Percentiles rank a stretch among this genome's conserved stretches.
phyloP scores from a whole-genome alignment of 768 basidiomycete species.

The Macrolepiota dolichaula region DNA sequence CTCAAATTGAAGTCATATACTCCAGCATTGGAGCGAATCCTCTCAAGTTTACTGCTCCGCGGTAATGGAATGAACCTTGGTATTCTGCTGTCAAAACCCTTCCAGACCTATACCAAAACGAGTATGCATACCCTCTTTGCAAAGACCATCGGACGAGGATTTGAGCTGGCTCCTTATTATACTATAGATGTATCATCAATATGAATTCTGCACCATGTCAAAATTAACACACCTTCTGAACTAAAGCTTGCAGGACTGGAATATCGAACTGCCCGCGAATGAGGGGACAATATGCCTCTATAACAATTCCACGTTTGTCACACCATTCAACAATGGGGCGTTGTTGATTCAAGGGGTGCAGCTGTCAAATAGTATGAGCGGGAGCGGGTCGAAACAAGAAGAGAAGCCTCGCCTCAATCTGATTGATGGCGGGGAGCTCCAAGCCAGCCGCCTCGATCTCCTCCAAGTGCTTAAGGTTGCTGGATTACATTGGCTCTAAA shows the following conservation, averaged over 20 bases:
- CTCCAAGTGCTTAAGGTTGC: conserved; percentile 66
- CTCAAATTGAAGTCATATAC: conserved; percentile 74
- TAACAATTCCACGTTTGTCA: conserved; percentile 49
- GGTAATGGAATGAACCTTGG: conserved; percentile 77
- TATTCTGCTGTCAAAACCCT: neutral
- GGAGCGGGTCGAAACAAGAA: neutral
- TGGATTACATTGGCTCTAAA: conserved; percentile 22
- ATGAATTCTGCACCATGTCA: neutral
- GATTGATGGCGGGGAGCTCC: conserved; percentile 70
- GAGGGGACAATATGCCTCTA: conserved; percentile 78
- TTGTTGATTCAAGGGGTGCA: conserved; percentile 82
- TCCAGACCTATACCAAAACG: neutral
- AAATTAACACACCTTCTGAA: conserved; percentile 50
- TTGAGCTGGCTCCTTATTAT: conserved; percentile 66
- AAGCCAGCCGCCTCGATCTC: conserved; percentile 64
- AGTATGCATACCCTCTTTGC: conserved; percentile 62
- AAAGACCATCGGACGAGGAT: conserved; percentile 83
- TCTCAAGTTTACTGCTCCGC: conserved; percentile 67
- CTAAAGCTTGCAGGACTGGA: conserved; percentile 47
- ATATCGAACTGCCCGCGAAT: conserved; percentile 57
- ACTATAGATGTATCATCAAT: conserved; percentile 28
- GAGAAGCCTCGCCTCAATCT: conserved; percentile 57
- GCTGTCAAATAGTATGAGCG: conserved; percentile 31
- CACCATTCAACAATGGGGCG: conserved; percentile 76
- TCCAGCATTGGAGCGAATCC: conserved; percentile 71